Evolutionary conservation across 306 rosid genomes (phyloP), one percentile per base, ranked within the genome.

Genomic region (Glycine soja): DNA sequence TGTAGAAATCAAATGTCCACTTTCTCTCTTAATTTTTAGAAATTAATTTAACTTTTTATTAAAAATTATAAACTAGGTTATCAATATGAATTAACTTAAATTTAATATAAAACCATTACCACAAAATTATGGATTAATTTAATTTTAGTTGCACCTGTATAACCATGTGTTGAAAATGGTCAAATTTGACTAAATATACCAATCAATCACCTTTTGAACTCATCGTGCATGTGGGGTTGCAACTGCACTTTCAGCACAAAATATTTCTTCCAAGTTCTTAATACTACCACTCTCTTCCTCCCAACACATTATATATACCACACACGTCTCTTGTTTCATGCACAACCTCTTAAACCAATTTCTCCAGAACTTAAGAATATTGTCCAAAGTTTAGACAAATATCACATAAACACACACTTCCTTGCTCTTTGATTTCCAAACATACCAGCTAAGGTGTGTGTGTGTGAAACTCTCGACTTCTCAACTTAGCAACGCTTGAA

Each of bases 261-360:
- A 58, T 72, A 3, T 19, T 16, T n/a, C 15, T 45, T 53, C 0
- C 1, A 4, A 52, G 13, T 43, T 14, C 4, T 13, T 38, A 61
- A 52, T n/a, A 3, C 14, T 12, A 13, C n/a, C 10, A 61, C 3
- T 34, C 10, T 75, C 81, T 56, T 80, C 32, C 48, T 2, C 36
- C 3, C 5, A 34, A 10, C 72, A 6, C 72, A 36, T 57, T 82
- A 74, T 78, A 68, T 82, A 82, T 78, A 82, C 57, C 40, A 9
- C 43, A 6, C 74, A 3, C 19, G 0, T 2, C 10, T 59, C 76
- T 30, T 50, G 47, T 19, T 76, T 61, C 54, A 3, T 40, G 10
- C 53, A 56, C 70, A 64, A 38, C 62, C 59, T 43, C 14, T 7
- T 13, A 40, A 7, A 51, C 52, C 63, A 32, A 36, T 36, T 59